Percentiles rank a stretch among this genome's conserved stretches.
Evolutionary conservation across 1,284 basidiomycete genomes (phyloP).

Genomic region (Boletellus dicymbophilus): DNA sequence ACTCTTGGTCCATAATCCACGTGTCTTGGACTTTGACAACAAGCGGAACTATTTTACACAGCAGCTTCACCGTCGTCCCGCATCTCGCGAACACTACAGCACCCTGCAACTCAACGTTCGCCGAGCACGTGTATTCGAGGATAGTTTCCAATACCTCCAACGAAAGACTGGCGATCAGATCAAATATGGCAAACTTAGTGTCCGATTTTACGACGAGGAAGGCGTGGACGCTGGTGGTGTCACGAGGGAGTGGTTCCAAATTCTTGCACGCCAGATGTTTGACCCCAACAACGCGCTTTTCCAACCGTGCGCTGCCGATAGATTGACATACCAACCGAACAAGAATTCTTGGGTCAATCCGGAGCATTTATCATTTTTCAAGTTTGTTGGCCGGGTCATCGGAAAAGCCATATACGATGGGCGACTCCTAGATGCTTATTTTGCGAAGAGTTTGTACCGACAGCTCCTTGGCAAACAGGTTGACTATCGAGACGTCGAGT

Average conservation of each 20-base stretch:
- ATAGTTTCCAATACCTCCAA: conserved; percentile 93
- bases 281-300: conserved; percentile 99
- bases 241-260: conserved; percentile 98
- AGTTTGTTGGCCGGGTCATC: conserved; percentile 97
- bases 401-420: conserved; percentile 97
- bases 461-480: conserved; percentile 91
- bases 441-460: conserved; percentile 93
- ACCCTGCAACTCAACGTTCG: conserved; percentile 93
- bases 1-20: conserved; percentile 92
- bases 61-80: conserved; percentile 88
- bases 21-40: conserved; percentile 99
- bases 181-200: conserved; percentile 97
- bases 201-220: conserved; percentile 97
- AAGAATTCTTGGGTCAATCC: conserved; percentile 94
- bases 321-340: conserved; percentile 95
- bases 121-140: conserved; percentile 93
- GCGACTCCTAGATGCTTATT: conserved; percentile 96
- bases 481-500: conserved; percentile 93
- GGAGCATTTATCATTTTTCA: conserved; percentile 97
- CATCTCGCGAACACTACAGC: conserved; percentile 77
- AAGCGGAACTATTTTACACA: conserved; percentile 99
- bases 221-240: conserved; percentile 99
- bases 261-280: conserved; percentile 98
- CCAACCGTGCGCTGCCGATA: conserved; percentile 95
- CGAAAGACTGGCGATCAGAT: conserved; percentile 94